These are phyloP conservation scores for Acorus calamus DNA, from an alignment of 106 monocot species.

Conservation along the genomic window DNA sequence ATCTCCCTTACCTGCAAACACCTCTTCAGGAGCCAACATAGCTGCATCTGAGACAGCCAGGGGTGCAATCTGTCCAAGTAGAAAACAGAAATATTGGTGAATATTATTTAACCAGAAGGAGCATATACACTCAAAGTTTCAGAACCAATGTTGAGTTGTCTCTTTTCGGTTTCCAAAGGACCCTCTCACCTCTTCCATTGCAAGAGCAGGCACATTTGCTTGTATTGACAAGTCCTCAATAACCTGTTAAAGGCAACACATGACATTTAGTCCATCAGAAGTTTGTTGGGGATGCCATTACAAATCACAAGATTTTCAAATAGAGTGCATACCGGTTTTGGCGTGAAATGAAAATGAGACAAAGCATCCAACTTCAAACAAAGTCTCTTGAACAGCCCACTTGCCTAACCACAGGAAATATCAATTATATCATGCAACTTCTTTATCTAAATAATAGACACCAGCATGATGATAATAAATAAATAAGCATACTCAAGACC, in stretches of 20 bases:
- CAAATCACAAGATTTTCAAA: neutral
- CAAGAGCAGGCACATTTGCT: constrained; percentile 85
- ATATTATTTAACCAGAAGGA: neutral
- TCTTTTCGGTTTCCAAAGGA: neutral
- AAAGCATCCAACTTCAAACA: constrained; percentile 89
- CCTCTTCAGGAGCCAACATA: constrained; percentile 96
- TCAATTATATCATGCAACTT: too few species aligned
- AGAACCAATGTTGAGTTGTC: neutral
- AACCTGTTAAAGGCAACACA: constrained; percentile 32
- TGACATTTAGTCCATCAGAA: neutral
- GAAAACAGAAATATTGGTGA: neutral
- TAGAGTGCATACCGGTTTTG: constrained; percentile 66
- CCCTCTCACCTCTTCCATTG: constrained; percentile 87
- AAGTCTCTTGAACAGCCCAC: constrained; percentile 63
- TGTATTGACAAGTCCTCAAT: constrained; percentile 95
- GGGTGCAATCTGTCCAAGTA: constrained; percentile 67
- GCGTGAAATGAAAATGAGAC: constrained; percentile 92
- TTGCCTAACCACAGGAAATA: constrained; percentile 40
- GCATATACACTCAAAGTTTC: neutral
- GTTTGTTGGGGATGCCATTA: neutral
- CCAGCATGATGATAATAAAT: too few species aligned
- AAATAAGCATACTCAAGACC: too few species aligned
- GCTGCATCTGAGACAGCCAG: constrained; percentile 85
- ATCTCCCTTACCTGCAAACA: constrained; percentile 89
- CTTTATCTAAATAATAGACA: too few species aligned